These are phyloP conservation scores for Rusavskia elegans DNA, from an alignment of 495 filamentous ascomycete genomes.

Conservation along the genomic window DNA sequence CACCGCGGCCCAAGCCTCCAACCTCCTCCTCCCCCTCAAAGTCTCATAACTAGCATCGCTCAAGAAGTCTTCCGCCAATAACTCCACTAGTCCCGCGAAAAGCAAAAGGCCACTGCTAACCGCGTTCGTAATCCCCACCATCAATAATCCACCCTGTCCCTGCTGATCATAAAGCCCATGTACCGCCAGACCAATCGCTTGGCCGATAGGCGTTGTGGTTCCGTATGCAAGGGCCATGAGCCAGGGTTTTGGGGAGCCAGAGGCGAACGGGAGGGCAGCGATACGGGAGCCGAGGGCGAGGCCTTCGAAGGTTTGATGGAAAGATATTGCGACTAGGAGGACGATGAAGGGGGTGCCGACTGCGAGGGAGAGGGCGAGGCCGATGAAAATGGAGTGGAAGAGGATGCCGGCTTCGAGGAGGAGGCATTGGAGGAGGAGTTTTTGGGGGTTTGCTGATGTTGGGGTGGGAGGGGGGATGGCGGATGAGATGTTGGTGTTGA, in stretches of 20 bases:
- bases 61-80: conserved; percentile 88
- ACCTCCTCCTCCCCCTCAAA: conserved; percentile 51
- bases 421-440: conserved; percentile 60
- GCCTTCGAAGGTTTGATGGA: conserved; percentile 76
- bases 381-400: conserved; percentile 79
- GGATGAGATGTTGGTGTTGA: not conserved
- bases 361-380: conserved; percentile 75
- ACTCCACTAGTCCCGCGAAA: conserved; percentile 81
- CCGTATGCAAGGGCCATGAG: conserved; percentile 93
- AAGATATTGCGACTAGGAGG: conserved; percentile 65
- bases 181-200: conserved; percentile 70
- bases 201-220: conserved; percentile 77
- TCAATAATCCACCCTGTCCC: conserved; percentile 65
- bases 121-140: conserved; percentile 88
- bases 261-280: conserved; percentile 40
- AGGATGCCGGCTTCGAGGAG: conserved; percentile 74
- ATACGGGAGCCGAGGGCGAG: conserved; percentile 61
- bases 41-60: conserved; percentile 69
- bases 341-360: conserved; percentile 63
- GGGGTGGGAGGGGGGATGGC: conserved; percentile 15
- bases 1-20: conserved; percentile 65
- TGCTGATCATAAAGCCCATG: conserved; percentile 75
- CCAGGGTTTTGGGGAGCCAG: conserved; percentile 52
- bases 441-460: conserved; percentile 16
- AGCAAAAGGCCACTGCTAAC: conserved; percentile 74